Evolutionary conservation across 2,329 filamentous ascomycete species (phyloP).

Genomic region (Clarireedia hainanense): DNA sequence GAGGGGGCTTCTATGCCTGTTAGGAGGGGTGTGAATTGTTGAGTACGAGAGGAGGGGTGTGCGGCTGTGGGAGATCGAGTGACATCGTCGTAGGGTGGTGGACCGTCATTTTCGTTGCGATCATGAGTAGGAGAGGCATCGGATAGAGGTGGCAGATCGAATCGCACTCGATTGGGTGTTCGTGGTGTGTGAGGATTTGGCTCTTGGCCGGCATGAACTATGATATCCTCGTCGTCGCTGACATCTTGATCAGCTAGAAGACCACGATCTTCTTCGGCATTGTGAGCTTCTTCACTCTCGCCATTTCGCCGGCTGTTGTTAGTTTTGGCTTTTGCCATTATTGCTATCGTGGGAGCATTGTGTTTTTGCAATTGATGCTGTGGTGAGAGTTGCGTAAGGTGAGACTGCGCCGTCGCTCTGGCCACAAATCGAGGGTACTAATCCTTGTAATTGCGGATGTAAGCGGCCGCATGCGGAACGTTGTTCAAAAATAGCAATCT

Average conservation of each 20-base stretch:
- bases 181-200: conserved; percentile 22
- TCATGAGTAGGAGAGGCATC: not conserved
- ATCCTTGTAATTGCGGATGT: no score
- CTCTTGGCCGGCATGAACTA: conserved; percentile 19
- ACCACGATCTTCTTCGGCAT: conserved; percentile 34
- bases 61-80: conserved; percentile 16
- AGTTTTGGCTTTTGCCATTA: conserved; percentile 37
- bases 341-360: conserved; percentile 34
- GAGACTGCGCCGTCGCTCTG: not conserved
- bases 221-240: conserved; percentile 26
- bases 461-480: no score
- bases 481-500: no score
- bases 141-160: conserved; percentile 25
- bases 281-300: conserved; percentile 11
- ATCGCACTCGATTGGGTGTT: conserved; percentile 29
- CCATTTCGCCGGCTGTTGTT: conserved; percentile 25
- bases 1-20: conserved; percentile 79
- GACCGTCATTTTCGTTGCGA: conserved; percentile 21
- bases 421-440: not conserved
- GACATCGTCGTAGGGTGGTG: conserved; percentile 37
- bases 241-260: conserved; percentile 29
- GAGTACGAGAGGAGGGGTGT: conserved; percentile 24
- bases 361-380: not conserved
- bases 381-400: not conserved
- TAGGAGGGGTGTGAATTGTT: conserved; percentile 53